Percentiles rank a stretch among this genome's conserved stretches.
Conservation (phyloP, 2,329 filamentous ascomycete genomes). For the Coniella lustricola region DNA sequence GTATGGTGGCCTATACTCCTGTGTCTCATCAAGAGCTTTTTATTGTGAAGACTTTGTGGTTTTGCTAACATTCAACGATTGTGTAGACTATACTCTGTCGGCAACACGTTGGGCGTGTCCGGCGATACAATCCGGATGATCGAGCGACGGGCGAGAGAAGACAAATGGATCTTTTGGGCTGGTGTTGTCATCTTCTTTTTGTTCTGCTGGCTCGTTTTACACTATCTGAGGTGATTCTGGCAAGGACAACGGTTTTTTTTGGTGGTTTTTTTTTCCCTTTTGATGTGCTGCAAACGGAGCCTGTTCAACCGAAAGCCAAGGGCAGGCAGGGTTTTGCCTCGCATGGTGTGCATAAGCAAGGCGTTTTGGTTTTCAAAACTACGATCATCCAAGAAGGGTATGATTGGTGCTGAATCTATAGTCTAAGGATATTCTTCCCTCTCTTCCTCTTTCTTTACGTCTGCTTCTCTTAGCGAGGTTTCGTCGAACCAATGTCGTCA, state of each 20-base stretch:
- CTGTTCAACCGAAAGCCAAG: neutral
- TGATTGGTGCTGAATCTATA: neutral
- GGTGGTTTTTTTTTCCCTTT: too few relatives aligned
- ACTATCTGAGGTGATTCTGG: constrained; percentile 63
- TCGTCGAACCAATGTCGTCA: too few relatives aligned
- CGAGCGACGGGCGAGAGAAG: constrained; percentile 81
- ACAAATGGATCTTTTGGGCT: constrained; percentile 96
- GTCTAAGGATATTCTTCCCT: neutral
- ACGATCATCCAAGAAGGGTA: neutral
- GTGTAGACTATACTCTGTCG: constrained; percentile 71
- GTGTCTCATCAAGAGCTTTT: too few relatives aligned
- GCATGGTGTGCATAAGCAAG: constrained; percentile 13
- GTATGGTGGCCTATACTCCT: neutral
- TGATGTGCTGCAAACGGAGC: too few relatives aligned
- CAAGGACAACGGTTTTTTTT: neutral
- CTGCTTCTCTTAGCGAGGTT: neutral
- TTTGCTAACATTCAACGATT: too few relatives aligned
- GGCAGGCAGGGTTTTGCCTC: neutral
- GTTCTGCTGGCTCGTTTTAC: constrained; percentile 88
- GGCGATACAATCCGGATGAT: constrained; percentile 97
- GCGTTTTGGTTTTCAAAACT: constrained; percentile 9
- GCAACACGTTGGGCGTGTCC: constrained; percentile 86
- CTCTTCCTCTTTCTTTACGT: neutral
- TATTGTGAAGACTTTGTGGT: too few relatives aligned
- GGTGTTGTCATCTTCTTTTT: constrained; percentile 80